Conservation (phyloP, 768 basidiomycete species). For the Tylopilus sp. region DNA sequence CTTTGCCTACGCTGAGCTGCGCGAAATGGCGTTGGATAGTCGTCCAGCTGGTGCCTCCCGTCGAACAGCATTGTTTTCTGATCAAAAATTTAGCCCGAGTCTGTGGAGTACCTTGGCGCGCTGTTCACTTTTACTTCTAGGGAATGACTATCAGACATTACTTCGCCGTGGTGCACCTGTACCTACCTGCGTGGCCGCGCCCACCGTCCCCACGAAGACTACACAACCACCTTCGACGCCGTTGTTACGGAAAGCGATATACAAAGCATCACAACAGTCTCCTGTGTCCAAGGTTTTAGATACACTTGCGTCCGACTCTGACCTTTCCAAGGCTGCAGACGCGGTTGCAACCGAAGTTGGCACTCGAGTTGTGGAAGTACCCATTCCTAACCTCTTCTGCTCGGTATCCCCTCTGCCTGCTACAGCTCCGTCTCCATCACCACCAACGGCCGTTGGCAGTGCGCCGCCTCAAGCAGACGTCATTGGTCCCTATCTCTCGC, state of each 20-base stretch:
- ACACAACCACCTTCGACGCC: slow-evolving; percentile 33
- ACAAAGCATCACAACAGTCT: slow-evolving; percentile 41
- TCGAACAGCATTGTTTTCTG: slow-evolving; percentile 58
- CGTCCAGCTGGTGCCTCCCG: slow-evolving; percentile 39
- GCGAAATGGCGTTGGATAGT: slow-evolving; percentile 44
- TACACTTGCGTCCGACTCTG: slow-evolving; percentile 59
- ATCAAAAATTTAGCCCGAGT: slow-evolving; percentile 61
- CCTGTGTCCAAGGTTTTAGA: slow-evolving; percentile 53
- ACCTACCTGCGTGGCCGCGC: slow-evolving; percentile 16
- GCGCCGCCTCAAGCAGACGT: background rate
- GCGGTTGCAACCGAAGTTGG: slow-evolving; percentile 37
- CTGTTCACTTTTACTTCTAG: slow-evolving; percentile 57
- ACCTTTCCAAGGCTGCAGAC: slow-evolving; percentile 49
- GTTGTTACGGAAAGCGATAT: slow-evolving; percentile 37
- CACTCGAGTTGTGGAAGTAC: slow-evolving; percentile 20
- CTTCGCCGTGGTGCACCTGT: slow-evolving; percentile 49
- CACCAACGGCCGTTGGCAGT: background rate
- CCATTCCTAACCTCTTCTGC: slow-evolving; percentile 50
- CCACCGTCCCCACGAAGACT: slow-evolving; percentile 28
- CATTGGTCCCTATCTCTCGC: background rate
- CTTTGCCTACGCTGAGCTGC: slow-evolving; percentile 66
- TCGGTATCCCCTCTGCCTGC: slow-evolving; percentile 29
- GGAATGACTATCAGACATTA: slow-evolving; percentile 65
- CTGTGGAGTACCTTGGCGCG: slow-evolving; percentile 62
- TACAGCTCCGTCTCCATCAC: slow-evolving; percentile 12